Evolutionary conservation across 768 basidiomycete species (phyloP).

Genomic region (Gymnopilus dilepis): DNA sequence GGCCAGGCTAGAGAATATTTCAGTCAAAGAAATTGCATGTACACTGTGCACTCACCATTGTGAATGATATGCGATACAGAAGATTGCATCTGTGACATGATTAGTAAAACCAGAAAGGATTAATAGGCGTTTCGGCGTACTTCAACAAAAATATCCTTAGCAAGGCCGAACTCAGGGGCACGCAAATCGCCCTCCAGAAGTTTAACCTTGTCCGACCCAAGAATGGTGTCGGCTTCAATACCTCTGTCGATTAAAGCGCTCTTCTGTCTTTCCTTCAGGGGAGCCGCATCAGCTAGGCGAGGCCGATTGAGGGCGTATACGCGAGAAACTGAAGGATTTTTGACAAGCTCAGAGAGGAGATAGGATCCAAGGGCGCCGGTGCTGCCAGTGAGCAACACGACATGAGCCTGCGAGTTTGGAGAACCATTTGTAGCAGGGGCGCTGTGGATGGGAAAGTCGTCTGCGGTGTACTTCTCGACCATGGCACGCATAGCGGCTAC

Average conservation of each 20-base stretch:
- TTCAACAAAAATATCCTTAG: constrained; percentile 2
- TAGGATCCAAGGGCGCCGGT: constrained; percentile 43
- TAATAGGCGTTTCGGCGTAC: background rate
- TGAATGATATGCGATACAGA: constrained; percentile 19
- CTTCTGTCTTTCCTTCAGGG: constrained; percentile 8
- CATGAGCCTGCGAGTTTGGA: background rate
- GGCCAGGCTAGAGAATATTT: constrained; percentile 42
- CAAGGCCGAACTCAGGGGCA: constrained; percentile 6
- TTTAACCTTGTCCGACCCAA: constrained; percentile 9
- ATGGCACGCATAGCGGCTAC: constrained; percentile 13
- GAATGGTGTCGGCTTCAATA: background rate
- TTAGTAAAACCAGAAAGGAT: background rate
- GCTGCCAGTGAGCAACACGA: constrained; percentile 40
- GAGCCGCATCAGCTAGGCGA: background rate
- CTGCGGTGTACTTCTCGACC: constrained; percentile 8
- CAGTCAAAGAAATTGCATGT: background rate
- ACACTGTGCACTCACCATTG: background rate
- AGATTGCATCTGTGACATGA: background rate
- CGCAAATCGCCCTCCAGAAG: constrained; percentile 10
- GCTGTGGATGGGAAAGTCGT: background rate
- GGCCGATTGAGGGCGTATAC: constrained; percentile 43
- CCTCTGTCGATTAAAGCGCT: constrained; percentile 12
- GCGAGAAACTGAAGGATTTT: constrained; percentile 25
- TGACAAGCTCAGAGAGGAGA: constrained; percentile 35
- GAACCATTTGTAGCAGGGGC: background rate